These are phyloP conservation scores for Isochrysis galbana DNA, from an alignment of 78 protist genomes.

Conservation along the genomic window DNA sequence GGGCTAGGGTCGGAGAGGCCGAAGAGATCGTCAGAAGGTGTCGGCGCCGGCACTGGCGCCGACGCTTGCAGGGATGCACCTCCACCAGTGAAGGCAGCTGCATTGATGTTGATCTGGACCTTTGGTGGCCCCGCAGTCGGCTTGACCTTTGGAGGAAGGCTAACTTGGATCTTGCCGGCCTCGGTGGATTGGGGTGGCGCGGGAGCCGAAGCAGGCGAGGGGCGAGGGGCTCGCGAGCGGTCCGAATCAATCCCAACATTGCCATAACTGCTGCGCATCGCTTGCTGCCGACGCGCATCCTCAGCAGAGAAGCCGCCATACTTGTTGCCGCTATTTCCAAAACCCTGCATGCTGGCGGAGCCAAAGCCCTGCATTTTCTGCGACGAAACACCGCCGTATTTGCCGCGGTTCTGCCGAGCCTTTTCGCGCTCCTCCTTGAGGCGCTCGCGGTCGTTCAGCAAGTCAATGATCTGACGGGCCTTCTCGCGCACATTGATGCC, in stretches of 20 bases:
- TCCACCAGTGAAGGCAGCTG: too few species aligned
- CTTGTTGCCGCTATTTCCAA: background rate
- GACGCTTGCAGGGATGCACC: too few species aligned
- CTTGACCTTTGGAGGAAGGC: background rate
- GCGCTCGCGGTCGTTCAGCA: background rate
- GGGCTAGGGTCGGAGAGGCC: too few species aligned
- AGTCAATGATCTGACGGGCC: background rate
- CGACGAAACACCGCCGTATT: background rate
- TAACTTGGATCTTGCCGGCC: background rate
- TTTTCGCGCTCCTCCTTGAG: slow-evolving; percentile 29
- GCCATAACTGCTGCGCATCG: background rate
- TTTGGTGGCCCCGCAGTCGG: too few species aligned
- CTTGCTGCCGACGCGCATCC: background rate
- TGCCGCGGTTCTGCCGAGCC: slow-evolving; percentile 2
- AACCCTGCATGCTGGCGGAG: too few species aligned
- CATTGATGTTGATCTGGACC: too few species aligned
- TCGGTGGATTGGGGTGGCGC: background rate
- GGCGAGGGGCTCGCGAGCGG: background rate
- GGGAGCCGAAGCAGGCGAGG: background rate
- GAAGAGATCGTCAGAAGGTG: too few species aligned
- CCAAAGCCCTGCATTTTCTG: background rate
- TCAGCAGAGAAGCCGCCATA: slow-evolving; percentile 7
- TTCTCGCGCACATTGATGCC: slow-evolving; percentile 32
- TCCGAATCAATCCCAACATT: background rate
- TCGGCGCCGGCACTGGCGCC: too few species aligned